Evolutionary conservation across 352 stramenopile genomes (phyloP).

Genomic region (Pythium aristosporum): DNA sequence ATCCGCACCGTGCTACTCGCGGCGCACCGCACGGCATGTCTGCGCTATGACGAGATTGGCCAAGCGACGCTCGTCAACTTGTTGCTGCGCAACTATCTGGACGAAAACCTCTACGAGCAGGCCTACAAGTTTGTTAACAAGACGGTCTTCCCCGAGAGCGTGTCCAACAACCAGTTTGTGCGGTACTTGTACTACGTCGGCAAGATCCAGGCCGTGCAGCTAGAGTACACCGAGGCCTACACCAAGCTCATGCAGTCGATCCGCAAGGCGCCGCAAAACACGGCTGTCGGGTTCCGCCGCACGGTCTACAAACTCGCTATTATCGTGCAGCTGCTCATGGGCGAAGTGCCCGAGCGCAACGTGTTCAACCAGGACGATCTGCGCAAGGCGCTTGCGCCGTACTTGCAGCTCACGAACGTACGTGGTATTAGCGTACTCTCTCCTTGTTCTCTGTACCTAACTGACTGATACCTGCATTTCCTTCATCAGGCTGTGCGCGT

Average conservation of each 20-base stretch:
- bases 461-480: background rate
- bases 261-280: constrained; percentile 96
- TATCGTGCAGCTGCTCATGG: constrained; percentile 98
- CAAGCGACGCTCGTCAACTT: constrained; percentile 91
- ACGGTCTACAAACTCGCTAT: constrained; percentile 95
- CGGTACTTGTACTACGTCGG: constrained; percentile 97
- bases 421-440: constrained; percentile 4
- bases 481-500: constrained; percentile 88
- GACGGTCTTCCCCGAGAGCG: constrained; percentile 85
- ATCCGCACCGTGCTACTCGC: constrained; percentile 72
- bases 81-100: constrained; percentile 88
- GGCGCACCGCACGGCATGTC: constrained; percentile 85
- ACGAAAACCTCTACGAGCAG: constrained; percentile 90
- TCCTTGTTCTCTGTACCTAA: background rate
- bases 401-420: constrained; percentile 95
- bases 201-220: constrained; percentile 94
- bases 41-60: constrained; percentile 89
- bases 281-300: constrained; percentile 95
- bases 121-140: constrained; percentile 93
- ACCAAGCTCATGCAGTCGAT: constrained; percentile 96
- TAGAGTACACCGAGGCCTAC: constrained; percentile 98
- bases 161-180: constrained; percentile 99
- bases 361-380: constrained; percentile 93
- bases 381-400: constrained; percentile 88
- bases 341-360: constrained; percentile 95